Evolutionary conservation across 352 stramenopile genomes (phyloP), one percentile per base, ranked within the genome.

Genomic region (Thraustotheca clavata): DNA sequence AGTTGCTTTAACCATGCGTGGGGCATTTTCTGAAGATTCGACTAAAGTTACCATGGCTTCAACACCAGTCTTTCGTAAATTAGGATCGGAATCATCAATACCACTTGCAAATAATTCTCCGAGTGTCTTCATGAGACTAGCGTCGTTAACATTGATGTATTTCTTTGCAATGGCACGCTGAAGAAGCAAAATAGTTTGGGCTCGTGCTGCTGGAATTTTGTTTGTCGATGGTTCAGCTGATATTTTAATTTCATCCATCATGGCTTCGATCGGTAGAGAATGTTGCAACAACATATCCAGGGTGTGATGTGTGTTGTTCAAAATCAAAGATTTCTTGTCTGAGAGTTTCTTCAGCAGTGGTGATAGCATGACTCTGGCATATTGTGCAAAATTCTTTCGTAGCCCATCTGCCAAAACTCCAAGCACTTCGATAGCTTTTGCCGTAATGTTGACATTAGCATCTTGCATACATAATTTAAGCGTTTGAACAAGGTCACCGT

Each of bases 381-480:
- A 86, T 49, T 87, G 81, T 7, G 73, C 82, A 33, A 95, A 95
- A 48, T 83, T 85, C 67, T 88, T 91, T 7, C 86, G 74, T 41
- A 95, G 69, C 7, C 86, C 86, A 65, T 95, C 84, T 0, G 86
- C 70, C 2, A 95, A 69, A 3, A 73, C 86, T 26, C 86, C 84
- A 24, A 93, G 63, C 14, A 95, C 79, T 77, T 93, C 84, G 48
- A 95, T 79, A 34, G 86, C 75, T 47, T 93, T 95, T 5, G 84
- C 84, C 29, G 87, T 75, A 57, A 95, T 93, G 48, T 95, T 93
- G 24, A 95, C 86, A 59, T 95, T 95, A 18, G 86, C 80, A 57
- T 95, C 86, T 36, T 89, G 90, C 18, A 69, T 83, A 11, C 90
- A 65, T 14, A 88, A 50, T 60, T 94, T 93, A 12, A 95, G 68